Evolutionary conservation across 2,329 filamentous ascomycete species (phyloP).

Genomic region (Trichophyton benhamiae): DNA sequence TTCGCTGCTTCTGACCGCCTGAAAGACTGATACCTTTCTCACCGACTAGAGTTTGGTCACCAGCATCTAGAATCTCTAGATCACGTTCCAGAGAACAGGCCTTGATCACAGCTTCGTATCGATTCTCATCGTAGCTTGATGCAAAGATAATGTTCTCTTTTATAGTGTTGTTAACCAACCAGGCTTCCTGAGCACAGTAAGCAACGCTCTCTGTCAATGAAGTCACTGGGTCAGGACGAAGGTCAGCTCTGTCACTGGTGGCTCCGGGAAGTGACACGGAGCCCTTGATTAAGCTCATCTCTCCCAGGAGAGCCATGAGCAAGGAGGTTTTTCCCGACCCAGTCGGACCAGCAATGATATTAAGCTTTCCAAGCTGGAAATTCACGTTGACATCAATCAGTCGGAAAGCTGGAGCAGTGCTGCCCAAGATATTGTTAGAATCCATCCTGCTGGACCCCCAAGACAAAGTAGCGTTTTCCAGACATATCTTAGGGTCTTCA

Average conservation of each 20-base stretch:
- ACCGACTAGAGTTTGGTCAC: slow-evolving; percentile 85
- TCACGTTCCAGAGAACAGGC: slow-evolving; percentile 87
- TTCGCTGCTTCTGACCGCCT: slow-evolving; percentile 93
- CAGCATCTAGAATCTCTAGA: slow-evolving; percentile 79
- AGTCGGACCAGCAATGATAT: slow-evolving; percentile 84
- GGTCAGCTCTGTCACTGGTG: slow-evolving; percentile 64
- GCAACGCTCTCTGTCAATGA: slow-evolving; percentile 83
- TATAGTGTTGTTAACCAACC: slow-evolving; percentile 92
- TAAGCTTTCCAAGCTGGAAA: slow-evolving; percentile 76
- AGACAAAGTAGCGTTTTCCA: slow-evolving; percentile 71
- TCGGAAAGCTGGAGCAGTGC: slow-evolving; percentile 54
- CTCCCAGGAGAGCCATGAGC: slow-evolving; percentile 87
- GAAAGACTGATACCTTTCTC: slow-evolving; percentile 96
- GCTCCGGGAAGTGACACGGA: slow-evolving; percentile 76
- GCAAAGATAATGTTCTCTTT: slow-evolving; percentile 93
- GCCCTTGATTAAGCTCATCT: slow-evolving; percentile 81
- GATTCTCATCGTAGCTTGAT: slow-evolving; percentile 61
- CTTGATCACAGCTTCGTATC: slow-evolving; percentile 78
- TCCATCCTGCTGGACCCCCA: slow-evolving; percentile 56
- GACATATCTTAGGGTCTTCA: slow-evolving; percentile 63
- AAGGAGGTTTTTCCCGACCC: slow-evolving; percentile 93
- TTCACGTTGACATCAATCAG: slow-evolving; percentile 72
- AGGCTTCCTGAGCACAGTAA: slow-evolving; percentile 92
- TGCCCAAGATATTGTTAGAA: slow-evolving; percentile 39
- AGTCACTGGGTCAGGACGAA: slow-evolving; percentile 68